Percentiles rank a stretch among this genome's conserved stretches.
phyloP scores from a whole-genome alignment of 1,284 basidiomycete species.

The Neonothopanus nambi region DNA sequence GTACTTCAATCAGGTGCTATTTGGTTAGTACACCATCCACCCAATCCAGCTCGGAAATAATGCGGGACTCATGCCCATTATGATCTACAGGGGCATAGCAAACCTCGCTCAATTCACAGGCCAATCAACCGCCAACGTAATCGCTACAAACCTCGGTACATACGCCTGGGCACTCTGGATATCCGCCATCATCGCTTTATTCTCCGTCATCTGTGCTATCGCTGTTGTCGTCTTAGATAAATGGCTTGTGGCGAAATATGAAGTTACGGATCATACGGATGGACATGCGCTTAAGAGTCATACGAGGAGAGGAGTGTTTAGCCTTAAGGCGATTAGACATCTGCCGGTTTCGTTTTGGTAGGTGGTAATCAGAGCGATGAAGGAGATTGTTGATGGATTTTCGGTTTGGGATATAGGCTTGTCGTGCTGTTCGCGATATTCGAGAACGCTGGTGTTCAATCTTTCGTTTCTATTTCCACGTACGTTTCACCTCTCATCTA shows the following conservation, averaged over 20 bases:
- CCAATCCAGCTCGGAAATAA: neutral
- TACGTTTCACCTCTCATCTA: too few species aligned
- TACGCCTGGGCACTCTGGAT: slow-evolving; percentile 48
- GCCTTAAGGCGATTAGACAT: slow-evolving; percentile 34
- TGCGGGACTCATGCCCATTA: too few species aligned
- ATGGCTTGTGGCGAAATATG: slow-evolving; percentile 37
- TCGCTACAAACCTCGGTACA: slow-evolving; percentile 39
- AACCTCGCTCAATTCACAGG: slow-evolving; percentile 45
- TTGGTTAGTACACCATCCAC: neutral
- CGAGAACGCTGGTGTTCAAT: slow-evolving; percentile 47
- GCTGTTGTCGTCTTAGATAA: slow-evolving; percentile 39
- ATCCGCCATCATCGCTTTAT: slow-evolving; percentile 38
- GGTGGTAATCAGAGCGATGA: slow-evolving; percentile 32
- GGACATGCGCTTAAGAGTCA: slow-evolving; percentile 27
- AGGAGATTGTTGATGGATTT: too few species aligned
- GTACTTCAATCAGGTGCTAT: neutral
- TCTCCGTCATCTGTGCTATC: slow-evolving; percentile 41
- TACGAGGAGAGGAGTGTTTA: slow-evolving; percentile 32
- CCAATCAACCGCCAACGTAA: slow-evolving; percentile 39
- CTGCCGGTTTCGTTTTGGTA: slow-evolving; percentile 45
- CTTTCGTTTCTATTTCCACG: slow-evolving; percentile 50
- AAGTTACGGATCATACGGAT: slow-evolving; percentile 40
- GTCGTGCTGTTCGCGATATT: slow-evolving; percentile 23
- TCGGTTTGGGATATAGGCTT: neutral
- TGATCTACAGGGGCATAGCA: slow-evolving; percentile 36